phyloP scores from a whole-genome alignment of 331 rosid genomes.

The Spiraea crenata region DNA sequence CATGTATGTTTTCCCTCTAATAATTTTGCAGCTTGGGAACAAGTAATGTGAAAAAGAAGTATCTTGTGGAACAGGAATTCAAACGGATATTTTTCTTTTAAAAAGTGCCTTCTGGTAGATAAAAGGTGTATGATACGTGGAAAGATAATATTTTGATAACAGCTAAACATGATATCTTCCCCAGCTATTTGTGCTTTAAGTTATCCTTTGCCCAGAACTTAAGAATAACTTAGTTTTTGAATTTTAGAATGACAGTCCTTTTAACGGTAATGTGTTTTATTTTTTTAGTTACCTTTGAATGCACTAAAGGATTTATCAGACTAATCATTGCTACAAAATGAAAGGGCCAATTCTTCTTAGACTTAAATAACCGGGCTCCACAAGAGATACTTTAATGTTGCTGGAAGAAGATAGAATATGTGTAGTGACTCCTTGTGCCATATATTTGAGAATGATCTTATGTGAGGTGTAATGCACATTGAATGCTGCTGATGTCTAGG shows the following conservation, averaged over 20 bases:
- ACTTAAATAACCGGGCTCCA: neutral
- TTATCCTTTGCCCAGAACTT: too few relatives aligned
- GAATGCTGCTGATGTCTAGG: constrained; percentile 39
- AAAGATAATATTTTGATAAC: too few relatives aligned
- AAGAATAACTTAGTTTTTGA: too few relatives aligned
- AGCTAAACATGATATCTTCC: too few relatives aligned
- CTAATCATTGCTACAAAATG: neutral
- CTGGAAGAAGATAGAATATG: neutral
- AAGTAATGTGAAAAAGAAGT: neutral
- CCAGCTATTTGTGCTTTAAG: too few relatives aligned
- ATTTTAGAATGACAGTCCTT: too few relatives aligned
- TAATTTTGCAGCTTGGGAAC: neutral
- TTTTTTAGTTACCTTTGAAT: too few relatives aligned
- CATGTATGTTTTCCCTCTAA: neutral
- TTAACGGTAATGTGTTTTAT: too few relatives aligned
- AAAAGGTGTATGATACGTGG: too few relatives aligned
- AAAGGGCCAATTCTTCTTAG: neutral
- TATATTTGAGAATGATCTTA: neutral
- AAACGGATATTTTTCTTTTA: neutral
- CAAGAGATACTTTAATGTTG: neutral
- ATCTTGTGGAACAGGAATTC: neutral
- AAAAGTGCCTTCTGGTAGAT: too few relatives aligned
- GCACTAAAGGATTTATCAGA: too few relatives aligned
- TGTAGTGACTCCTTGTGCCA: neutral
- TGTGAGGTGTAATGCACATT: constrained; percentile 10